Base-by-base conservation (phyloP, 495 filamentous ascomycete genomes). In the Pyrenula massariospora region DNA sequence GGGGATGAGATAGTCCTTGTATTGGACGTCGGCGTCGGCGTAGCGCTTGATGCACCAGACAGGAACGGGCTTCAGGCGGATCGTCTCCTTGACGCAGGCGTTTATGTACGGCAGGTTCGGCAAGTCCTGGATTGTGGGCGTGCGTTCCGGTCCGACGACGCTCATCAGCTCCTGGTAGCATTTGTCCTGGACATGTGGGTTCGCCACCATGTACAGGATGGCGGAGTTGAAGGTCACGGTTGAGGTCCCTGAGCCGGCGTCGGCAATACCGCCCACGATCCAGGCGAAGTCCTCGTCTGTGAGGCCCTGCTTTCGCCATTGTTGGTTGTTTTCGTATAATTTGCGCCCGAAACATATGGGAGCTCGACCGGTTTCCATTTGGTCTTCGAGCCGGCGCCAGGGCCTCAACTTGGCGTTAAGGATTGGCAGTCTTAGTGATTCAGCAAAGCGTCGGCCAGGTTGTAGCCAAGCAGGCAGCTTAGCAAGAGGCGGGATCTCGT, bases 1-100 rank as follows among this genome's bases (percentile, higher is more conserved):
- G 10, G 81, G 79, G 50, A 83, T 79, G 5, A 70, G 64, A 59
- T 73, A 78, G 12, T 77, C 80, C 1, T 72, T 58, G 49, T 73
- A 77, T 12, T 70, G 64, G 58, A 83, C 78, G 53, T 83, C 82
- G n/a, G 75, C 65, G 3, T 70, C 65, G 2, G 74, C 69, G 2
- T 67, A 67, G 60, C 88, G 84, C 0, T 83, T 78, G 22, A 86
- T 65, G 1, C 65, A 67, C 56, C 72, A 66, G 0, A 79, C 71
- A 0, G 56, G 59, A 12, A 76, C 66, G 0, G 70, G 68, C 50
- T 73, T 68, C 76, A 76, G 78, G 12, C 76, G 65, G 1, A 73
- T 60, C 0, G 61, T 61, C 50, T 79, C 75, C 55, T 74, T 75
- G 2, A 74, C 63, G 2, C 75, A 42, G 3, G 69, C 73, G 31